These are phyloP conservation scores for Erigeron philadelphicus DNA, from an alignment of 140 eudicot genomes.

Conservation along the genomic window DNA sequence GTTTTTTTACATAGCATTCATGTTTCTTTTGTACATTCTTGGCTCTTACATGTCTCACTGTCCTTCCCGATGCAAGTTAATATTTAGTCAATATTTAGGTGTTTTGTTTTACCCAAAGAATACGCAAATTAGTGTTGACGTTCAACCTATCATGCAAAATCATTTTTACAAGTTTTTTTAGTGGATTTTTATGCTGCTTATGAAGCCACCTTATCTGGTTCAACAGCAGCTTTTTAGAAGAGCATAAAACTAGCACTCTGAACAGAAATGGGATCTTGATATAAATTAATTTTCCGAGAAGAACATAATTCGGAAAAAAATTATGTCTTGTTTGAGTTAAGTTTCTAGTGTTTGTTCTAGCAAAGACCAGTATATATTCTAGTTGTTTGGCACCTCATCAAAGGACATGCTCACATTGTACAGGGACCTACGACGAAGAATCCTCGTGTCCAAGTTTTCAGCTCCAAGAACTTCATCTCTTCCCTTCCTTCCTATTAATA, in stretches of 20 bases:
- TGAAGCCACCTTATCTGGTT: conserved; percentile 15
- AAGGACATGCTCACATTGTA: conserved; percentile 12
- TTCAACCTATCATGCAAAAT: conserved; percentile 3
- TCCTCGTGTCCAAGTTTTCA: conserved; percentile 64
- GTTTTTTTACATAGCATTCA: conserved; percentile 5
- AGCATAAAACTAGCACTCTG: background rate
- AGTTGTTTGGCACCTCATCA: background rate
- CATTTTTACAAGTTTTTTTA: background rate
- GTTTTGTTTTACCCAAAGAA: background rate
- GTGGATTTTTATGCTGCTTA: conserved; percentile 7
- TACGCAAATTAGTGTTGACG: background rate
- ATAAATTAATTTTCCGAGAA: background rate
- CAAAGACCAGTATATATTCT: background rate
- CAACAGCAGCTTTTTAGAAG: background rate
- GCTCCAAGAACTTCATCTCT: conserved; percentile 50
- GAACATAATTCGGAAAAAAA: background rate
- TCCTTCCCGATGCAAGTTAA: background rate
- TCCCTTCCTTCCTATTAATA: conserved; percentile 48
- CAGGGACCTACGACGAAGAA: conserved; percentile 67
- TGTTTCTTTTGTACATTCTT: conserved; percentile 6
- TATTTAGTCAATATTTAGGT: background rate
- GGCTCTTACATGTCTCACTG: background rate
- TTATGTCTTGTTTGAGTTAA: background rate
- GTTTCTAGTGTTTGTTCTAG: background rate
- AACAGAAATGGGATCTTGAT: background rate